A percentile compares a stretch with the other conserved stretches of the same genome.
phyloP scores from a whole-genome alignment of 2,329 filamentous ascomycete species.

The Microdochium trichocladiopsis region DNA sequence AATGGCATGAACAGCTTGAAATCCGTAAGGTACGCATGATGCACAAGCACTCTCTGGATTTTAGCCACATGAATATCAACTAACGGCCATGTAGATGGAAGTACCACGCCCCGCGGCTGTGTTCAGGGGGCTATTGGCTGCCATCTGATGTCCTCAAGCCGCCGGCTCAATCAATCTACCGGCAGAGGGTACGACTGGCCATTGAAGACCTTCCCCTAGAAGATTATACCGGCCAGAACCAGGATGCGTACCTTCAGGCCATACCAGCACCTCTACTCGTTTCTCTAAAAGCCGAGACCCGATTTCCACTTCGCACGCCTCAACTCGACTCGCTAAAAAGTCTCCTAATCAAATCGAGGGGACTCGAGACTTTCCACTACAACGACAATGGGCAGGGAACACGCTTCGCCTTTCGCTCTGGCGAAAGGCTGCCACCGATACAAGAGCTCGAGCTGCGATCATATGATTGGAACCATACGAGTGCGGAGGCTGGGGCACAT shows the following conservation, averaged over 20 bases:
- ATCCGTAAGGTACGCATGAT: conserved; percentile 32
- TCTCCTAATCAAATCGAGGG: conserved; percentile 27
- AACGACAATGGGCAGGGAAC: conserved; percentile 36
- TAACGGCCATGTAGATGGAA: background rate
- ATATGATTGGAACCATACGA: conserved; percentile 40
- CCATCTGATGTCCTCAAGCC: conserved; percentile 29
- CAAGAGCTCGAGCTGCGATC: conserved; percentile 32
- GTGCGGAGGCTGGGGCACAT: conserved; percentile 27
- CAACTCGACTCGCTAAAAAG: conserved; percentile 32
- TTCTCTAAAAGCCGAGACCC: conserved; percentile 30
- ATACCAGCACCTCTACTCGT: conserved; percentile 30
- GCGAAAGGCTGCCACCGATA: conserved; percentile 35
- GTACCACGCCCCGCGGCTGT: background rate
- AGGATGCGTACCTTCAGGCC: conserved; percentile 26
- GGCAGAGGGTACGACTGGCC: conserved; percentile 24
- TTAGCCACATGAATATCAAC: background rate
- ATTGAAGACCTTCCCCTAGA: conserved; percentile 33
- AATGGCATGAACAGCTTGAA: conserved; percentile 25
- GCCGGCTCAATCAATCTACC: conserved; percentile 17
- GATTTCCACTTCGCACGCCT: conserved; percentile 15
- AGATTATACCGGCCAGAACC: conserved; percentile 24
- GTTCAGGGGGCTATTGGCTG: conserved; percentile 21
- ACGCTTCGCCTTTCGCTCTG: conserved; percentile 29
- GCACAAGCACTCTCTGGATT: background rate
- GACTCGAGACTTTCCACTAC: conserved; percentile 32